Base-by-base conservation (phyloP, 208 protist species). In the Porcisia hertigi region DNA sequence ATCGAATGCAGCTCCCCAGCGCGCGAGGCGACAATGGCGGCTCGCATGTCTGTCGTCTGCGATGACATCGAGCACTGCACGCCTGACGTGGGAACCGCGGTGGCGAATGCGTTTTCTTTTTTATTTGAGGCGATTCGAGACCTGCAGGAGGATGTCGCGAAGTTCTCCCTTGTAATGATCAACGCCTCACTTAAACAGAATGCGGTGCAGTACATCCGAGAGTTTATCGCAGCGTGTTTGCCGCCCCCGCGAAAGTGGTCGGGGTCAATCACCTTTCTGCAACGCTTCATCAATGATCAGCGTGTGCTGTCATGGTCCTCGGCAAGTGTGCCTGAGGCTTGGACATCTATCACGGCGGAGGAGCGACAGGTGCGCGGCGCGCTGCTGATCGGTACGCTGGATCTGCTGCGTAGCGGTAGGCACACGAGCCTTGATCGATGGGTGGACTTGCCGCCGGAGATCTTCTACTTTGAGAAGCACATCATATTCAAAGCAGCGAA, bases 401-500 rank as follows among this genome's bases (percentile, higher is more conserved):
- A 91, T 54, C 80, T 96, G 34, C 71, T 96, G 62, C 86, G 83
- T 36, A 94, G 89, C 71, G 85, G 82, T 47, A 66, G 78, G 53
- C 69, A 80, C 59, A 88, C 81, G 52, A 80, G 74, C 47, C 67
- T 84, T 18, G 79, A 93, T 79, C 88, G 92, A 36, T 96, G 92
- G 90, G 84, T 83, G 11, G 77, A 88, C 41, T 82, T 92, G 47
- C 92, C 92, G 12, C 78, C 81, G 12, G 90, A 96, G 76, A 83
- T 84, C 23, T 89, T 96, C 63, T 94, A 89, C 79, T 93, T 96
- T 87, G 92, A 96, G 64, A 93, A 94, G 81, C 60, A 77, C 45
- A 67, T 87, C 63, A 78, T 96, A 59, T 96, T 96, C 79, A 78
- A 84, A 49, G 88, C 83, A n/a, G 87, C 92, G 52, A 96, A 96